Evolutionary conservation across 2,329 filamentous ascomycete genomes (phyloP).

Genomic region (Alternaria conjuncta): DNA sequence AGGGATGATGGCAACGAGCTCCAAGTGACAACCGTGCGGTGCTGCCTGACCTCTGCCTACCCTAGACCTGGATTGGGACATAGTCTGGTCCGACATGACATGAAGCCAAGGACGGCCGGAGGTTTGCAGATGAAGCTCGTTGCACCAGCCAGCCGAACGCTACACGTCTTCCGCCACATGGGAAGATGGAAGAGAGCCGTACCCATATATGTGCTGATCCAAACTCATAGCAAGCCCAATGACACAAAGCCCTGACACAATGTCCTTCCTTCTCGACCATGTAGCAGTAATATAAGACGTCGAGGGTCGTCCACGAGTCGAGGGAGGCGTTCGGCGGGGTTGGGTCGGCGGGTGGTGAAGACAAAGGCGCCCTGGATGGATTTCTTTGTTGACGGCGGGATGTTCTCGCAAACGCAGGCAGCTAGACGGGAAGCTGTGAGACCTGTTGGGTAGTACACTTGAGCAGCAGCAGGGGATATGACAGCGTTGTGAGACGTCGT

Average conservation of each 20-base stretch:
- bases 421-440: constrained; percentile 34
- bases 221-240: constrained; percentile 50
- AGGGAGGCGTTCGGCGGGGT: constrained; percentile 20
- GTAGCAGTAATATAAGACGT: constrained; percentile 31
- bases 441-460: constrained; percentile 32
- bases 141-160: constrained; percentile 17
- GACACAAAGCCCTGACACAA: constrained; percentile 24
- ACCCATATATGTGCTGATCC: constrained; percentile 52
- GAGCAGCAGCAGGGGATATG: constrained; percentile 31
- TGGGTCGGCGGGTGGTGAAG: background rate
- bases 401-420: constrained; percentile 30
- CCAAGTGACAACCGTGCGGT: constrained; percentile 42
- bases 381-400: constrained; percentile 22
- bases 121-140: constrained; percentile 16
- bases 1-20: constrained; percentile 33
- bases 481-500: constrained; percentile 38
- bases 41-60: constrained; percentile 46
- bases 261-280: constrained; percentile 37
- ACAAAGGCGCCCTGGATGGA: constrained; percentile 31
- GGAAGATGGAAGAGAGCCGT: constrained; percentile 33
- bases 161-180: constrained; percentile 12
- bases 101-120: constrained; percentile 20
- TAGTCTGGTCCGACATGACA: constrained; percentile 1
- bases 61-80: constrained; percentile 29
- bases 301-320: constrained; percentile 7